These are phyloP conservation scores for Podospora tetraspora DNA, from an alignment of 495 filamentous ascomycete genomes.

Conservation along the genomic window DNA sequence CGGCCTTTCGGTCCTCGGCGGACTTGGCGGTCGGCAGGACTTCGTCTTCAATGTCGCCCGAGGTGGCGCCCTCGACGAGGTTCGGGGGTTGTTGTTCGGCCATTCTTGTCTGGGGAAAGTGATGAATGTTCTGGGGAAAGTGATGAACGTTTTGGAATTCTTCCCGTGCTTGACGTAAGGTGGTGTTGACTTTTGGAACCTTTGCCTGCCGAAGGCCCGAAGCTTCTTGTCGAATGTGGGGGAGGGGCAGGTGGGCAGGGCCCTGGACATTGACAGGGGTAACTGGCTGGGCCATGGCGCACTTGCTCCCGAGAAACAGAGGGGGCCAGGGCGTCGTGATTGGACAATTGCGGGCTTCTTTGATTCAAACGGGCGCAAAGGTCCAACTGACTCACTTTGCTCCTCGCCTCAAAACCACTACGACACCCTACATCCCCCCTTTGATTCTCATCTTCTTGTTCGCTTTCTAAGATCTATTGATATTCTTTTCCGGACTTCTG, in stretches of 20 bases:
- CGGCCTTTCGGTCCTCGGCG: constrained; percentile 86
- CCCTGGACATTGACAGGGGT: neutral
- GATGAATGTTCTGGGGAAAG: neutral
- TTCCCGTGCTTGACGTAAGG: neutral
- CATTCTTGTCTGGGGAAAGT: constrained; percentile 35
- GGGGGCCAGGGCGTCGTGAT: neutral
- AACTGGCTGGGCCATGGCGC: neutral
- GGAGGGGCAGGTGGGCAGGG: neutral
- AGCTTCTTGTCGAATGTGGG: neutral
- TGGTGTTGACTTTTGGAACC: neutral
- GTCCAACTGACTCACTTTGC: neutral
- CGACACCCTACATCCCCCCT: neutral
- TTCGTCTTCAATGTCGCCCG: constrained; percentile 56
- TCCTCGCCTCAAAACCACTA: neutral
- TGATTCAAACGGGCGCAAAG: neutral
- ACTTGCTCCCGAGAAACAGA: neutral
- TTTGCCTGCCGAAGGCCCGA: neutral
- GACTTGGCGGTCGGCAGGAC: constrained; percentile 60
- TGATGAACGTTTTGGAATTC: neutral
- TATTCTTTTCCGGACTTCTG: neutral
- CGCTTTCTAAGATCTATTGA: neutral
- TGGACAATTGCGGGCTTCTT: neutral
- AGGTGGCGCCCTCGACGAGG: constrained; percentile 54
- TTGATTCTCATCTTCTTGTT: neutral
- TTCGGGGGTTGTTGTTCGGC: constrained; percentile 54